Percentiles rank a stretch among this genome's conserved stretches.
These are phyloP conservation scores for Boletus sp. DNA, from an alignment of 768 basidiomycete genomes.

Conservation along the genomic window DNA sequence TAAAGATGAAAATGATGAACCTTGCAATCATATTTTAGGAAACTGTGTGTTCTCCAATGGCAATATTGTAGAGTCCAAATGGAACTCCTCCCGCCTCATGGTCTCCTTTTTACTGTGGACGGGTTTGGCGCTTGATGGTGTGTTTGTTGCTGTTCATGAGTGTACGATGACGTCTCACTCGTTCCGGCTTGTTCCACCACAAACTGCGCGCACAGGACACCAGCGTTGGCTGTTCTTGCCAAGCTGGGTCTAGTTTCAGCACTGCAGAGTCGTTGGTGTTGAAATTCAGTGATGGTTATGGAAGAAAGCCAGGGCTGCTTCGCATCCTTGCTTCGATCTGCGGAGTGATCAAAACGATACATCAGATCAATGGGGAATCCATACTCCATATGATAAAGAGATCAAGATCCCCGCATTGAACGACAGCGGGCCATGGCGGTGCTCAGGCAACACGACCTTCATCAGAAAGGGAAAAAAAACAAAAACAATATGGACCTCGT, in stretches of 20 bases:
- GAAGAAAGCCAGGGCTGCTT: conserved; percentile 15
- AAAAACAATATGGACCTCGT: conserved; percentile 2
- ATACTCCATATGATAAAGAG: not conserved
- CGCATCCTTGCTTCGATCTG: conserved; percentile 23
- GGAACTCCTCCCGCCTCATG: conserved; percentile 12
- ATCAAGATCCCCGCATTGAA: conserved; percentile 8
- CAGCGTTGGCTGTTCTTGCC: not conserved
- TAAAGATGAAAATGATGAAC: conserved; percentile 14
- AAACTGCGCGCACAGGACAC: not conserved
- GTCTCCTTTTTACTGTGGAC: not conserved
- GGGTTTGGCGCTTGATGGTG: not conserved
- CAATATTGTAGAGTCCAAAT: conserved; percentile 1
- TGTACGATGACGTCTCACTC: not conserved
- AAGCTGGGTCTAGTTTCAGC: not conserved
- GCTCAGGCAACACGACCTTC: conserved; percentile 2
- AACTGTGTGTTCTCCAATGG: not conserved
- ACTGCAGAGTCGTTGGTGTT: conserved; percentile 5
- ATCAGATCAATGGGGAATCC: conserved; percentile 19
- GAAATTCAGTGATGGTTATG: conserved; percentile 28
- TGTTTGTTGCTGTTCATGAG: not conserved
- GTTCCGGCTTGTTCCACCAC: not conserved
- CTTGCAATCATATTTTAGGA: conserved; percentile 12
- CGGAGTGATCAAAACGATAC: conserved; percentile 18
- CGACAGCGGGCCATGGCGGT: not conserved
- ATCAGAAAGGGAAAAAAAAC: not conserved